Evolutionary conservation across 257 asterid genomes (phyloP).

Genomic region (Coffea canephora): DNA sequence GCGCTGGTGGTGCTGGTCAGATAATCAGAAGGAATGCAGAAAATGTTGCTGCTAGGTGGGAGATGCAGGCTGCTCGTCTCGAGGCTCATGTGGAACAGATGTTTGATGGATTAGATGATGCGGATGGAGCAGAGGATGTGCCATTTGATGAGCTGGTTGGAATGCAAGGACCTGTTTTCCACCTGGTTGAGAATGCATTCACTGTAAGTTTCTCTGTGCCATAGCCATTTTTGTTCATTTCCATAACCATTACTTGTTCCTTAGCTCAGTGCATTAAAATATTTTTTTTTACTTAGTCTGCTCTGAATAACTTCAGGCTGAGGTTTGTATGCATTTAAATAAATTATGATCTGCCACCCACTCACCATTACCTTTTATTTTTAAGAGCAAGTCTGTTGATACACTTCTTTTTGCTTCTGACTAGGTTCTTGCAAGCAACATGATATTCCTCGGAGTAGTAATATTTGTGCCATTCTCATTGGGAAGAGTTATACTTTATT

Average conservation of each 20-base stretch:
- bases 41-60: constrained; percentile 94
- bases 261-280: background rate
- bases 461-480: constrained; percentile 81
- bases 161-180: constrained; percentile 99
- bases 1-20: constrained; percentile 92
- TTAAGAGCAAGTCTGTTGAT: background rate
- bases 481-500: constrained; percentile 70
- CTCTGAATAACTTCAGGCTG: background rate
- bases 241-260: background rate
- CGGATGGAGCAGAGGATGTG: constrained; percentile 99
- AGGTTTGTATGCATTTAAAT: background rate
- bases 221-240: background rate
- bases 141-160: constrained; percentile 99
- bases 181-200: constrained; percentile 94
- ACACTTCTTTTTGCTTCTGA: constrained; percentile 22
- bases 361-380: background rate
- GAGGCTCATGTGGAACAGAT: constrained; percentile 99
- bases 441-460: constrained; percentile 94
- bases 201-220: constrained; percentile 56
- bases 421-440: constrained; percentile 99
- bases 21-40: constrained; percentile 89
- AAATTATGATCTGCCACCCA: background rate
- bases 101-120: constrained; percentile 99
- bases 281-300: background rate
- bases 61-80: constrained; percentile 95